These are phyloP conservation scores for Phellinidium pouzarii DNA, from an alignment of 1,284 basidiomycete species.

Conservation along the genomic window DNA sequence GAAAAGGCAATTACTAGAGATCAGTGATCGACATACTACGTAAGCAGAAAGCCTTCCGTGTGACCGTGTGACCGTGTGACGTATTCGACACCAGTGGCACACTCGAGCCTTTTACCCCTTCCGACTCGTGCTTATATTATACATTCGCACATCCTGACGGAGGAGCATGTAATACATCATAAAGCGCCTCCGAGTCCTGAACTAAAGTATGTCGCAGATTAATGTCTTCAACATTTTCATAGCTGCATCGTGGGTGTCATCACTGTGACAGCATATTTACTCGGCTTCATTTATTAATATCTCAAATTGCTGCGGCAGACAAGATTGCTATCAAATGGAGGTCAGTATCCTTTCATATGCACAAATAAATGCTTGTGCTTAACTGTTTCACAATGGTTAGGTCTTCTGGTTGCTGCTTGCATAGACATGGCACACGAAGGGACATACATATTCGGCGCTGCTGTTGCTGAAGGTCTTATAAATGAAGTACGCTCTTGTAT, in stretches of 20 bases:
- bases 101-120: no score
- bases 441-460: constrained; percentile 75
- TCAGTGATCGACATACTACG: no score
- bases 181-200: no score
- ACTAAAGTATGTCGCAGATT: constrained; percentile 33
- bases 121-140: no score
- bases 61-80: no score
- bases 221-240: constrained; percentile 82
- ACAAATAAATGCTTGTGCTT: no score
- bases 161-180: no score
- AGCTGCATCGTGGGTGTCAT: constrained; percentile 57
- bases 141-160: no score
- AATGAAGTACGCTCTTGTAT: constrained; percentile 6
- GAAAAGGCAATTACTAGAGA: no score
- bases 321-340: constrained; percentile 80
- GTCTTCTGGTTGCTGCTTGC: constrained; percentile 74
- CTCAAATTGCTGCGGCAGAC: constrained; percentile 59
- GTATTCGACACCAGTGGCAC: no score
- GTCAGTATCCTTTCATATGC: constrained; percentile 30
- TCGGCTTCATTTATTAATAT: constrained; percentile 29
- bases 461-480: constrained; percentile 57
- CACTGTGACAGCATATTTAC: background rate
- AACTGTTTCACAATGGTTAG: constrained; percentile 28
- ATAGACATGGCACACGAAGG: constrained; percentile 74
- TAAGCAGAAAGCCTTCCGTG: no score